Evolutionary conservation across 2,329 filamentous ascomycete genomes (phyloP), one percentile per base, ranked within the genome.

Genomic region (Fusarium compactum): DNA sequence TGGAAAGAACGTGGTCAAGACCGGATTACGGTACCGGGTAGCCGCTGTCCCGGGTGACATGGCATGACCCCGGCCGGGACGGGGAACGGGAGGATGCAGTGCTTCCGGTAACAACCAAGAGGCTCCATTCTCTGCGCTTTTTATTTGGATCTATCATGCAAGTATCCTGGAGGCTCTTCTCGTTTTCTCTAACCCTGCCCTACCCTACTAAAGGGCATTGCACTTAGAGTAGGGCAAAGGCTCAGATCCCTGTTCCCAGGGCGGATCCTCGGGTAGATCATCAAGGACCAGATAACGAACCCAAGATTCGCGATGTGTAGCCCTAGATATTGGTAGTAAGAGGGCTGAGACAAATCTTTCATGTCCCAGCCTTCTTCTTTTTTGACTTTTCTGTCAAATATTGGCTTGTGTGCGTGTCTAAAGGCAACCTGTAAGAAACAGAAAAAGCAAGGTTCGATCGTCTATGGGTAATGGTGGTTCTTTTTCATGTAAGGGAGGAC

Each of bases 201-300:
- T 29, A 8, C 41, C 47, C 40, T 44, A 32, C 24, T 29, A 10
- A 40, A 41, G 50, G 34, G 34, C 18, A 38, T n/a, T 41, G 11
- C 6, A 38, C 16, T 38, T 27, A 62, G 40, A 30, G n/a, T 38
- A 60, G 46, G 45, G 47, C 44, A 62, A 40, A 51, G 25, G 52
- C 11, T 24, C 32, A 27, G 40, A 69, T 46, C 67, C 67, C 29
- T 52, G 67, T 53, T 38, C 53, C 43, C 53, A 57, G 53, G 24
- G n/a, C 29, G 6, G 34, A 71, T 55, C 60, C 59, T 43, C 50
- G 50, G 34, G 68, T 71, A 71, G 68, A 71, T 71, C 68, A 48
- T 58, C 65, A 51, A 61, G 67, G 58, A 45, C 50, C 52, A 65
- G 45, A 58, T 58, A 58, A 48, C 45, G 27, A 50, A 46, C 34